Percentiles rank a stretch among this genome's conserved stretches.
phyloP scores from a whole-genome alignment of 2,329 filamentous ascomycete genomes.

The Neurospora sp. region DNA sequence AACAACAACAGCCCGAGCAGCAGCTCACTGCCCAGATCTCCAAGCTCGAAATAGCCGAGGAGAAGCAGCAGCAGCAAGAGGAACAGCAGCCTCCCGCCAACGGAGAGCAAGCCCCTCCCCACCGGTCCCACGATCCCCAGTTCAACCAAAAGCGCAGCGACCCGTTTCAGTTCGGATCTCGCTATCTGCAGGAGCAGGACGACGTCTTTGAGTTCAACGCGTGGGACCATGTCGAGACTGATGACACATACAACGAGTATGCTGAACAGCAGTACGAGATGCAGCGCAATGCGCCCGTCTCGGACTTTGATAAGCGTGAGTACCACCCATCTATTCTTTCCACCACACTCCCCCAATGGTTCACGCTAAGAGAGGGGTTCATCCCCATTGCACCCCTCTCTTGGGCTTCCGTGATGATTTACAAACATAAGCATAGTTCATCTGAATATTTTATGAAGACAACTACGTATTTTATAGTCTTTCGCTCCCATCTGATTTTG shows the following conservation, averaged over 20 bases:
- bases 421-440: constrained; percentile 62
- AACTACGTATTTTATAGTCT: constrained; percentile 48
- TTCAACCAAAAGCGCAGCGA: constrained; percentile 78
- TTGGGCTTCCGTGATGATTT: constrained; percentile 31
- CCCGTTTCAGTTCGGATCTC: constrained; percentile 92
- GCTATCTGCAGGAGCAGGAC: constrained; percentile 72
- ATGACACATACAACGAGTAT: constrained; percentile 78
- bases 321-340: constrained; percentile 13
- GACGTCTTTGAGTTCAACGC: constrained; percentile 96
- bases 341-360: neutral
- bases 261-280: constrained; percentile 73
- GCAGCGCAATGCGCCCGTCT: constrained; percentile 79
- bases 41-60: constrained; percentile 17
- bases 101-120: constrained; percentile 24
- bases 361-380: neutral
- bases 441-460: constrained; percentile 56
- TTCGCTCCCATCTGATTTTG: constrained; percentile 63
- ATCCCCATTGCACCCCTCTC: neutral
- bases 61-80: neutral
- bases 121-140: constrained; percentile 60
- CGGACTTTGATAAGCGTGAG: constrained; percentile 81
- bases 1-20: neutral
- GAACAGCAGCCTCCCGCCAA: neutral
- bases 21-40: constrained; percentile 15
- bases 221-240: constrained; percentile 96